Evolutionary conservation across 169 alveolate species (phyloP).

Genomic region (Amoebophrya sp.): DNA sequence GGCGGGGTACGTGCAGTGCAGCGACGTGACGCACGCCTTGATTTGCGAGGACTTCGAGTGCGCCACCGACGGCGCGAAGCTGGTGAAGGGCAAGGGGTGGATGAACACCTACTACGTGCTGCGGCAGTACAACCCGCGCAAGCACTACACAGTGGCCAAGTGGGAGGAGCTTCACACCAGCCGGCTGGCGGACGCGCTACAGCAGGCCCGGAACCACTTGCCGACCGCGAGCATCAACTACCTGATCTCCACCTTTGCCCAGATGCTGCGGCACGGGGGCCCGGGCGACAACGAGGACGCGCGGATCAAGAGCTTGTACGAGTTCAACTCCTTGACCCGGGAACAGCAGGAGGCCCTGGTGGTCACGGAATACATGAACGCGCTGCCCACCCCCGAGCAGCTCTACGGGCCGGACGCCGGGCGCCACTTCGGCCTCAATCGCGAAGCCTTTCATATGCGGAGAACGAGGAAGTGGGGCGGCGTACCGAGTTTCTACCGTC

Average conservation of each 20-base stretch:
- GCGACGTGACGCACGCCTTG: slow-evolving; percentile 5
- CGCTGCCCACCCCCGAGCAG: no score
- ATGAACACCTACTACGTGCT: slow-evolving; percentile 30
- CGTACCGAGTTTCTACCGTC: no score
- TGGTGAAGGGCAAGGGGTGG: slow-evolving; percentile 34
- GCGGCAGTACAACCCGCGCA: neutral
- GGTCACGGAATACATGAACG: no score
- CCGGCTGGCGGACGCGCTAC: neutral
- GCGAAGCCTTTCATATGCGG: no score
- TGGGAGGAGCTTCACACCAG: neutral
- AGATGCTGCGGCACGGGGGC: neutral
- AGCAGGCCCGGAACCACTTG: neutral
- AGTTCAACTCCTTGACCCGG: no score
- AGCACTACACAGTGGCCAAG: neutral
- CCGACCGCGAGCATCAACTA: neutral
- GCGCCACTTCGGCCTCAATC: no score
- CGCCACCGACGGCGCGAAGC: neutral
- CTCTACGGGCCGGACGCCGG: no score
- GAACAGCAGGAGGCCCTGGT: no score
- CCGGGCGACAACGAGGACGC: no score
- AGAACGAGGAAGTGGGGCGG: no score
- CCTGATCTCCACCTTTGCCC: neutral
- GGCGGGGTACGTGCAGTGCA: slow-evolving; percentile 30
- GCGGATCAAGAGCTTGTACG: no score
- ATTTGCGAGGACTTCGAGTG: slow-evolving; percentile 29